phyloP scores from a whole-genome alignment of 345 rosid species.

The Lumnitzera racemosa region DNA sequence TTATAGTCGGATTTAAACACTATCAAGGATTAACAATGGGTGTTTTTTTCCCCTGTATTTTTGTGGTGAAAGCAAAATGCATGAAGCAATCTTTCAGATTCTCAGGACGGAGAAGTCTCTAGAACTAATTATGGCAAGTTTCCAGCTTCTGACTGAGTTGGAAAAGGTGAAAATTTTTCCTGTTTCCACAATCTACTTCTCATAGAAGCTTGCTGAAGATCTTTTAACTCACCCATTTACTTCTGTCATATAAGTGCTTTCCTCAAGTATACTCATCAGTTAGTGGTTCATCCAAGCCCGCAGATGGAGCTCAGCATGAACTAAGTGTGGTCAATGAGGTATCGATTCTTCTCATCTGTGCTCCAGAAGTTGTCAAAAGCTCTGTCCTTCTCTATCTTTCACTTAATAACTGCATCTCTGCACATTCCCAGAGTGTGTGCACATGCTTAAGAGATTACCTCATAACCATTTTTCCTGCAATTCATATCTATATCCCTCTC shows the following conservation, averaged over 20 bases:
- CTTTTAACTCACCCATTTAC: not conserved
- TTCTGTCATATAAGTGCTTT: slow-evolving; percentile 29
- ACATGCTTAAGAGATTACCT: too few species aligned
- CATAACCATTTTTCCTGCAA: too few species aligned
- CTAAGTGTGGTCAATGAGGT: slow-evolving; percentile 51
- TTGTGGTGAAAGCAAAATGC: slow-evolving; percentile 50
- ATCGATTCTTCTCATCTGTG: slow-evolving; percentile 2
- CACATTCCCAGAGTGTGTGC: not conserved
- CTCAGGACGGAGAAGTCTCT: slow-evolving; percentile 51
- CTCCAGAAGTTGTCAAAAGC: not conserved
- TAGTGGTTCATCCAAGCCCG: slow-evolving; percentile 17
- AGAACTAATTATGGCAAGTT: slow-evolving; percentile 65
- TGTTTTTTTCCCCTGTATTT: not conserved
- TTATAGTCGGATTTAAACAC: not conserved
- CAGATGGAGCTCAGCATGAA: slow-evolving; percentile 14
- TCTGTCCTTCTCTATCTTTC: too few species aligned
- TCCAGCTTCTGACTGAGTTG: slow-evolving; percentile 56
- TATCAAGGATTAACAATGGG: not conserved
- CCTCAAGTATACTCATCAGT: slow-evolving; percentile 23
- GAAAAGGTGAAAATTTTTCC: slow-evolving; percentile 36
- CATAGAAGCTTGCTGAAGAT: not conserved
- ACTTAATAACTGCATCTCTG: not conserved
- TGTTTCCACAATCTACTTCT: not conserved
- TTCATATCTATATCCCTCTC: not conserved
- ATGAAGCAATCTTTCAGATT: slow-evolving; percentile 56